Evolutionary conservation across 805 yeast genomes (phyloP).

Genomic region (Phaffomyces opuntiae): DNA sequence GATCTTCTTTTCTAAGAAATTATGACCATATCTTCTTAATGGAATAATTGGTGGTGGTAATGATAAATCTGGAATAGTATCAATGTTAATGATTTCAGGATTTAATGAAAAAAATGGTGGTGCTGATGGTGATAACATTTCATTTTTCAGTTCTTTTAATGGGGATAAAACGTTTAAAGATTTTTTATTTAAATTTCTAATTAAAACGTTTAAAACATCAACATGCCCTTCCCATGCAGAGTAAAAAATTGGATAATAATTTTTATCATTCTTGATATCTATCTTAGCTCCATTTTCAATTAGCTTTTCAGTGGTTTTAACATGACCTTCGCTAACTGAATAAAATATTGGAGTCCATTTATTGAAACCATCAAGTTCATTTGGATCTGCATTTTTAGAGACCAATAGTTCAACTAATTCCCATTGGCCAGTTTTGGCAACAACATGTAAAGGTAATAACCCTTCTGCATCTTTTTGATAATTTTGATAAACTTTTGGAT

Average conservation of each 20-base stretch:
- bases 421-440: conserved; percentile 75
- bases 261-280: conserved; percentile 66
- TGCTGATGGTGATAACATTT: conserved; percentile 7
- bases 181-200: conserved; percentile 27
- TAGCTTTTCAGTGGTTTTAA: conserved; percentile 59
- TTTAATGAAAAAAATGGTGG: conserved; percentile 18
- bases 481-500: conserved; percentile 27
- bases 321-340: conserved; percentile 81
- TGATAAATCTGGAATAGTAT: conserved; percentile 81
- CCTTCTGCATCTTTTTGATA: conserved; percentile 77
- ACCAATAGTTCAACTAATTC: conserved; percentile 62
- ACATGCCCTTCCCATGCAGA: conserved; percentile 95
- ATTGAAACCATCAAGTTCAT: conserved; percentile 75
- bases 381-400: conserved; percentile 67
- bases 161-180: conserved; percentile 19
- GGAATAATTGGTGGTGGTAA: conserved; percentile 97
- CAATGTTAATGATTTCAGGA: conserved; percentile 37
- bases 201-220: conserved; percentile 64
- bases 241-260: conserved; percentile 74
- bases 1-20: conserved; percentile 84
- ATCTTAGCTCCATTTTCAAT: conserved; percentile 69
- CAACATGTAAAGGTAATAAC: conserved; percentile 78
- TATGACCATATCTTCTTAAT: conserved; percentile 89
- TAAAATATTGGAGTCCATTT: conserved; percentile 94
- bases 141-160: conserved; percentile 12